Evolutionary conservation across 768 basidiomycete species (phyloP).

Genomic region (Trametopsis cervina): DNA sequence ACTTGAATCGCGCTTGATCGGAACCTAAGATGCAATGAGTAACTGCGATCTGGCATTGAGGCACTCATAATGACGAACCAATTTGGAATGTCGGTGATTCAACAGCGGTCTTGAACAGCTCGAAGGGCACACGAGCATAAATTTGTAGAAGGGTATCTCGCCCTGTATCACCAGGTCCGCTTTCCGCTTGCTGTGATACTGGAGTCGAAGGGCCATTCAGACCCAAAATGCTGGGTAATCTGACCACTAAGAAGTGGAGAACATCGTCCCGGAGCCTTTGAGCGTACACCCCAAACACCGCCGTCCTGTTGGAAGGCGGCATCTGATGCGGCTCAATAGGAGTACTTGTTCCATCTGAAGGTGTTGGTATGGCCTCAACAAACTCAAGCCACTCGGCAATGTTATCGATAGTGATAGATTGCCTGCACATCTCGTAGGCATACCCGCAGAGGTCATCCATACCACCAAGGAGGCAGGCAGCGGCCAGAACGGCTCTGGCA

Average conservation of each 20-base stretch:
- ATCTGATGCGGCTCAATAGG: constrained; percentile 27
- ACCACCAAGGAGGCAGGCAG: constrained; percentile 77
- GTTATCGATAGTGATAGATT: constrained; percentile 68
- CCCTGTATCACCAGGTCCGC: constrained; percentile 34
- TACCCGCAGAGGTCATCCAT: constrained; percentile 81
- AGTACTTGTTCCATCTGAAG: constrained; percentile 43
- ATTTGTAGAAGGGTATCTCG: constrained; percentile 68
- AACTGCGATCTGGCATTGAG: not conserved
- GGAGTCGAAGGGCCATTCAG: constrained; percentile 25
- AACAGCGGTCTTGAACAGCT: constrained; percentile 77
- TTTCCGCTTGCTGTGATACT: constrained; percentile 31
- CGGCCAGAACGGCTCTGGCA: constrained; percentile 79
- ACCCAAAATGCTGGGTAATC: constrained; percentile 62
- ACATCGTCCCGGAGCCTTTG: constrained; percentile 69
- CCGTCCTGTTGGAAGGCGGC: constrained; percentile 35
- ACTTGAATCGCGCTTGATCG: constrained; percentile 84
- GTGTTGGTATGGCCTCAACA: constrained; percentile 47
- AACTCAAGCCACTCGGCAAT: constrained; percentile 77
- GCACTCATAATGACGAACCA: constrained; percentile 37
- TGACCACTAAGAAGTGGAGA: constrained; percentile 69
- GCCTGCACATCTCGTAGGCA: constrained; percentile 71
- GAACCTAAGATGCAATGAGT: constrained; percentile 39
- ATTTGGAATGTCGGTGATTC: constrained; percentile 77
- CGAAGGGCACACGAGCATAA: constrained; percentile 79
- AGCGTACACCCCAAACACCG: constrained; percentile 75